Evolutionary conservation across 1,139 yeast species (phyloP).

Genomic region (Kluyveromyces sp.): DNA sequence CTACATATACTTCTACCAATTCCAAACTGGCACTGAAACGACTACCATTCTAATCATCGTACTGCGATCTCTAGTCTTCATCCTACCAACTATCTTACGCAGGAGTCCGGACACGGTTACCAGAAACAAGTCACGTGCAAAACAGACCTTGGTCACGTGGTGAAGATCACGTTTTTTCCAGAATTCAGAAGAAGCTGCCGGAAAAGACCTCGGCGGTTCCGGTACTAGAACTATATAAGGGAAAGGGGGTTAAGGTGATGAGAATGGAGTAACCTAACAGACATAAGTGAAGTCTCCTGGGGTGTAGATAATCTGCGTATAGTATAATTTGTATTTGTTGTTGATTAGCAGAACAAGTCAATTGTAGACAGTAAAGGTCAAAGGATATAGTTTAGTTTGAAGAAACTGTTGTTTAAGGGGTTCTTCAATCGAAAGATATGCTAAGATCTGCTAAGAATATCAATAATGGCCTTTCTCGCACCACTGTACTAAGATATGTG

Average conservation of each 20-base stretch:
- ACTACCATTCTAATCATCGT: no score
- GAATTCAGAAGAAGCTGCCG: slow-evolving; percentile 1
- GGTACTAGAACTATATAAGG: not conserved
- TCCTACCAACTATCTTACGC: no score
- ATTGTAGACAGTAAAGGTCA: no score
- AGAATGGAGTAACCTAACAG: not conserved
- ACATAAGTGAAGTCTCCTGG: not conserved
- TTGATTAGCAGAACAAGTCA: no score
- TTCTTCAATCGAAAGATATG: not conserved
- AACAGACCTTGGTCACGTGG: slow-evolving; percentile 1
- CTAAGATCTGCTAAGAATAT: not conserved
- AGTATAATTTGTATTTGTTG: no score
- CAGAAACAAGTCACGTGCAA: no score
- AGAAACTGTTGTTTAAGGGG: not conserved
- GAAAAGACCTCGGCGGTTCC: slow-evolving; percentile 5
- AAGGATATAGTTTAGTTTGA: not conserved
- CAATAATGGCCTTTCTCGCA: not conserved
- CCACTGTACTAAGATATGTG: not conserved
- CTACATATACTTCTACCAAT: no score
- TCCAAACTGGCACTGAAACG: no score
- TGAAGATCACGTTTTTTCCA: slow-evolving; percentile 1
- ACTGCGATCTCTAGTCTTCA: no score
- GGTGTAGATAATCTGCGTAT: no score
- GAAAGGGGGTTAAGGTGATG: not conserved
- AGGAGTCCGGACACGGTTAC: no score